Base-by-base conservation (phyloP, 257 asterid genomes). In the Salvia miltiorrhiza region DNA sequence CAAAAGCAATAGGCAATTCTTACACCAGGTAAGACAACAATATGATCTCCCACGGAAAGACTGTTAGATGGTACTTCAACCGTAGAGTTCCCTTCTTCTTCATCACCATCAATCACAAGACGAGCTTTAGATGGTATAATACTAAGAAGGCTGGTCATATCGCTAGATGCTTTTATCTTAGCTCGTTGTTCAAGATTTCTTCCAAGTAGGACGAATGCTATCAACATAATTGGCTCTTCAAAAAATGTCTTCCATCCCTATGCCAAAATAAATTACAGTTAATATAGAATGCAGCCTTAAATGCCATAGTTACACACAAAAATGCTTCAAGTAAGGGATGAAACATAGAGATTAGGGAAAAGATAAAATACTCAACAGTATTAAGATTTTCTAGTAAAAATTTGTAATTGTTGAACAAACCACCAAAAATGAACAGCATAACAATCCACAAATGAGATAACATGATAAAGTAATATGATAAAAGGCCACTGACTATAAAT, bases 171-270 rank as follows among this genome's bases (percentile, higher is more conserved):
- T 83, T 78, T 94, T 65, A 94, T 85, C 82, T 94, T 91, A 75
- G 99, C 99, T 74, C 99, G 87, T 83, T 87, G 97, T 73, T 94
- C 99, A 77, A 94, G 99, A 78, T 91, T 94, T 75, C 92, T 86
- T 79, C 99, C 99, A 14, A 94, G 93, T 77, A 94, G 80, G 73
- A 94, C 99, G 56, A 94, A 91, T 35, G 99, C 99, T 71, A 94
- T 94, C 92, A 94, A 71, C 99, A 94, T 94, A 77, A 94, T 86
- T 50, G 99, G 99, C 79, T 94, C 99, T 79, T 94, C 99, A 66
- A 94, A 94, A 86, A 94, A 94, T 5, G 91, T 84, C 76, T 80
- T 94, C 99, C 99, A 94, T 67, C 99, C 99, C 99, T 91, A 76
- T 50, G 76, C 74, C 54, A 68, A 77, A 32, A 78, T 4, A 63